Percentiles rank a stretch among this genome's conserved stretches.
Conservation (phyloP, 1,139 yeast genomes). For the Kluyveromyces sp. region DNA sequence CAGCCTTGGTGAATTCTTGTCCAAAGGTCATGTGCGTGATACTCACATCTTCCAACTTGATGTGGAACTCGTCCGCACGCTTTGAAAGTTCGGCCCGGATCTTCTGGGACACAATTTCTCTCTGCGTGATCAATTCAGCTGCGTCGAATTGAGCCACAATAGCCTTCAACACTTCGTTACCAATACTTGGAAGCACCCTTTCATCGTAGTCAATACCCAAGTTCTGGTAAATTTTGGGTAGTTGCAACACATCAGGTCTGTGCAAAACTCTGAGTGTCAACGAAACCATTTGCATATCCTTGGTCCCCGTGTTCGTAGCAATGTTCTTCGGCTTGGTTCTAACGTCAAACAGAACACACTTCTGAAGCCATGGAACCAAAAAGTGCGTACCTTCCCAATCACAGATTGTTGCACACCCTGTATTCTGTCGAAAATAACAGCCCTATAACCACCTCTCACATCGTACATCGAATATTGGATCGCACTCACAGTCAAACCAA, state of each 20-base stretch:
- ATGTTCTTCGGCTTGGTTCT: constrained; percentile 89
- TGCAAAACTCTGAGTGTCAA: constrained; percentile 88
- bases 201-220: constrained; percentile 95
- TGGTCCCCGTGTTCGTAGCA: constrained; percentile 92
- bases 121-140: constrained; percentile 92
- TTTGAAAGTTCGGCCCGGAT: constrained; percentile 80
- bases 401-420: constrained; percentile 82
- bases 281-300: constrained; percentile 93
- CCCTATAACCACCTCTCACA: constrained; percentile 92
- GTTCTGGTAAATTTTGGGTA: constrained; percentile 83
- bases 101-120: constrained; percentile 88
- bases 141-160: constrained; percentile 98
- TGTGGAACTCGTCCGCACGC: constrained; percentile 84
- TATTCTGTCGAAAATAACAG: constrained; percentile 89
- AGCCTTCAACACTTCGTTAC: constrained; percentile 89
- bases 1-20: constrained; percentile 94
- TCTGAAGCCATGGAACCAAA: constrained; percentile 91
- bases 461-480: constrained; percentile 78
- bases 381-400: constrained; percentile 97
- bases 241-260: constrained; percentile 78
- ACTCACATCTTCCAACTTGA: constrained; percentile 91
- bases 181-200: constrained; percentile 93
- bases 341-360: constrained; percentile 83
- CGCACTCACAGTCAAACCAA: constrained; percentile 57
- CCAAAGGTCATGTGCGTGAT: constrained; percentile 98